phyloP scores from a whole-genome alignment of 2,329 filamentous ascomycete genomes.

The Claviceps cyperi region DNA sequence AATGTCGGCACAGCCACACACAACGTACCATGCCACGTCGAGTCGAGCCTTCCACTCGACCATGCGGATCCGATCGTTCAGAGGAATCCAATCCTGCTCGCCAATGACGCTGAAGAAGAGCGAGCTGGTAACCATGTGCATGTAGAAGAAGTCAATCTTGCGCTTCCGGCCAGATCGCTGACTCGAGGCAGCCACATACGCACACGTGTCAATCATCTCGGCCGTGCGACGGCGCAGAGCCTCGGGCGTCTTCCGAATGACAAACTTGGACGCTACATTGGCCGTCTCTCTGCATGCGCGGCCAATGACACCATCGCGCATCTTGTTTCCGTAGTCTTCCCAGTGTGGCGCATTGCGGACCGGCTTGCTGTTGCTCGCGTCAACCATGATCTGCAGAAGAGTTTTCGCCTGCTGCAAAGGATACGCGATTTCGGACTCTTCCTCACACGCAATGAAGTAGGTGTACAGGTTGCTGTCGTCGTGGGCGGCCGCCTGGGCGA shows the following conservation, averaged over 20 bases:
- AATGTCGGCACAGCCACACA: slow-evolving; percentile 31
- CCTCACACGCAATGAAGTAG: slow-evolving; percentile 22
- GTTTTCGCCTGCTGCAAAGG: background rate
- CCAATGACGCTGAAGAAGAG: slow-evolving; percentile 18
- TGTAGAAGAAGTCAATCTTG: slow-evolving; percentile 52
- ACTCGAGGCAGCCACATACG: slow-evolving; percentile 17
- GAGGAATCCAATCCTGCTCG: slow-evolving; percentile 17
- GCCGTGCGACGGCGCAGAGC: slow-evolving; percentile 21
- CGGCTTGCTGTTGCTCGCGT: slow-evolving; percentile 9
- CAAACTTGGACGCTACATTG: background rate
- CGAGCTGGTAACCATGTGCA: slow-evolving; percentile 20
- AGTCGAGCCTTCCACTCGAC: slow-evolving; percentile 52
- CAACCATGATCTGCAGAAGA: background rate
- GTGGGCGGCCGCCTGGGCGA: slow-evolving; percentile 49
- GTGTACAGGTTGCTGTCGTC: slow-evolving; percentile 17
- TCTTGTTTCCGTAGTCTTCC: slow-evolving; percentile 21
- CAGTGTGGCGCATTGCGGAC: slow-evolving; percentile 32
- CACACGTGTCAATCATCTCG: slow-evolving; percentile 17
- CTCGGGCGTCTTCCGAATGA: background rate
- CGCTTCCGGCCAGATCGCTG: slow-evolving; percentile 38
- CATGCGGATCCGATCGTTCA: slow-evolving; percentile 35
- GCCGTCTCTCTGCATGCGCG: background rate
- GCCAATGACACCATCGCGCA: slow-evolving; percentile 41
- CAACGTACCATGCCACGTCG: slow-evolving; percentile 50
- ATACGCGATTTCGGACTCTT: background rate